Percentiles rank a stretch among this genome's conserved stretches.
phyloP scores from a whole-genome alignment of 2,329 filamentous ascomycete genomes.

The Trichoderma breve region DNA sequence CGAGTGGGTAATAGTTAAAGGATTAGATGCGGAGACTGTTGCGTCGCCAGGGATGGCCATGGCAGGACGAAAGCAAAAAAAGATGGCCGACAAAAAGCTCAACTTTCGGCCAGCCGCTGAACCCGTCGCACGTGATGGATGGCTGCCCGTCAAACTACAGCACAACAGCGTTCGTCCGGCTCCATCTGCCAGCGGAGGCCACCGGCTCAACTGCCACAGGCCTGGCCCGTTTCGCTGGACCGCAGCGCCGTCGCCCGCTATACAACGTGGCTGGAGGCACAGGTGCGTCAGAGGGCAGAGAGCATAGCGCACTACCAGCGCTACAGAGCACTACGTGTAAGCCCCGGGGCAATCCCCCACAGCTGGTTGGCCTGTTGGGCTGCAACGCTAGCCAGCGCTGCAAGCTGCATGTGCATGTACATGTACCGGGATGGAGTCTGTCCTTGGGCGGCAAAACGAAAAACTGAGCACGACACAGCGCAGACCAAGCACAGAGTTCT shows the following conservation, averaged over 20 bases:
- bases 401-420: neutral
- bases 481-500: neutral
- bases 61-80: neutral
- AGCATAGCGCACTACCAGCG: neutral
- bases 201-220: neutral
- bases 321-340: neutral
- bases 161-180: neutral
- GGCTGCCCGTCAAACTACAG: neutral
- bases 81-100: neutral
- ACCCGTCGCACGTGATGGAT: constrained; percentile 12
- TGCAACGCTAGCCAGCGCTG: constrained; percentile 19
- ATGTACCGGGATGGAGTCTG: neutral
- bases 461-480: neutral
- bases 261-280: neutral
- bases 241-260: constrained; percentile 11
- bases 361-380: constrained; percentile 18
- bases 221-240: neutral
- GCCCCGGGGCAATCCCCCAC: constrained; percentile 2
- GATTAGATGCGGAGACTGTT: constrained; percentile 19
- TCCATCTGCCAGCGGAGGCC: neutral
- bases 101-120: neutral
- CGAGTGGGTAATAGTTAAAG: constrained; percentile 17
- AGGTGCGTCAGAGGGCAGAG: neutral
- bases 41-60: constrained; percentile 10
- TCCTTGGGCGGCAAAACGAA: neutral